A percentile compares a stretch with the other conserved stretches of the same genome.
These are phyloP conservation scores for Hericium alpestre DNA, from an alignment of 768 basidiomycete genomes.

Conservation along the genomic window DNA sequence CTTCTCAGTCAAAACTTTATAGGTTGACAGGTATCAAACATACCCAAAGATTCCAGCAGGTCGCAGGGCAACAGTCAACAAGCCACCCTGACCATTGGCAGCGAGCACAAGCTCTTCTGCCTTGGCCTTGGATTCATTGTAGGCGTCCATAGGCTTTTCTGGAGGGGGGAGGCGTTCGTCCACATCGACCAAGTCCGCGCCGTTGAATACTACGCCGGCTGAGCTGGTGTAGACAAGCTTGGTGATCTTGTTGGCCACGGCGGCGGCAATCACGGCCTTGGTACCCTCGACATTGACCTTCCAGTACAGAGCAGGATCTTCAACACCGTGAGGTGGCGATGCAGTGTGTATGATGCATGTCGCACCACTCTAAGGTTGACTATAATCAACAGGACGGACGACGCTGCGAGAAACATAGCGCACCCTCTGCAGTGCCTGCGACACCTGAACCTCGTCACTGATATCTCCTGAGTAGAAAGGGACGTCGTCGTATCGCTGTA, in stretches of 20 bases:
- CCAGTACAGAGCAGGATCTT: constrained; percentile 64
- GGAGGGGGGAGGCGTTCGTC: constrained; percentile 83
- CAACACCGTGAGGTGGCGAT: constrained; percentile 62
- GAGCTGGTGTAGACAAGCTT: constrained; percentile 94
- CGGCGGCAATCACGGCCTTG: constrained; percentile 72
- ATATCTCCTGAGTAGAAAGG: constrained; percentile 88
- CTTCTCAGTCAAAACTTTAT: no score
- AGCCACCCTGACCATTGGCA: constrained; percentile 76
- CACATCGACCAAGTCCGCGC: constrained; percentile 65
- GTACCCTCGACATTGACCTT: constrained; percentile 95
- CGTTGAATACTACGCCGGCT: constrained; percentile 84
- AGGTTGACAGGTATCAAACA: constrained; percentile 14
- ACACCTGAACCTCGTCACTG: constrained; percentile 62
- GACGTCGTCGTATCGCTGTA: constrained; percentile 80
- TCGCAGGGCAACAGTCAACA: constrained; percentile 81
- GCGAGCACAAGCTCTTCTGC: constrained; percentile 76
- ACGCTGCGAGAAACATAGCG: constrained; percentile 12
- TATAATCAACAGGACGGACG: neutral
- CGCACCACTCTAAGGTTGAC: constrained; percentile 48
- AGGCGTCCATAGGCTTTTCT: constrained; percentile 70
- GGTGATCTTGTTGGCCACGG: constrained; percentile 55
- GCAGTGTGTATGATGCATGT: constrained; percentile 96
- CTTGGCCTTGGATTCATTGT: constrained; percentile 88
- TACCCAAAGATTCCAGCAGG: constrained; percentile 96
- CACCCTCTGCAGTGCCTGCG: constrained; percentile 65